Conservation (phyloP, 169 alveolate species). For the Hammondia hammondi region DNA sequence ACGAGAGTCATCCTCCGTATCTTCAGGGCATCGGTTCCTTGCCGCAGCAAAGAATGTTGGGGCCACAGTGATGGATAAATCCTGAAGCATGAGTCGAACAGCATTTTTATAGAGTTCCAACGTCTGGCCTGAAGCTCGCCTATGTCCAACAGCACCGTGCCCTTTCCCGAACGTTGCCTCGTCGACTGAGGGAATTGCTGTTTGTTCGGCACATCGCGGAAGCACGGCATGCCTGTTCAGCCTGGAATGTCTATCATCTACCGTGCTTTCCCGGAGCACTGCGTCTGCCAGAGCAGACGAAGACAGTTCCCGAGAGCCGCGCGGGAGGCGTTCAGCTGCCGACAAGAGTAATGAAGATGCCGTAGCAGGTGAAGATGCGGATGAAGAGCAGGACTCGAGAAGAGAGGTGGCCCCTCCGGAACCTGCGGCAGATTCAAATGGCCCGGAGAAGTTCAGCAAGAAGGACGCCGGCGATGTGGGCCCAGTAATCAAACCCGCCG, state of each 20-base stretch:
- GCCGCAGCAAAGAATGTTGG: neutral
- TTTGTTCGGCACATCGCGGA: neutral
- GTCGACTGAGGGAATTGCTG: neutral
- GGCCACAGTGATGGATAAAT: neutral
- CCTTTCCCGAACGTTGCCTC: neutral
- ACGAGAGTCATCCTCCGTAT: neutral
- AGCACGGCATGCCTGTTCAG: neutral
- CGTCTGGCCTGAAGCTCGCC: neutral
- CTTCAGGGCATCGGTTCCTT: neutral
- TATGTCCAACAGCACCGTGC: neutral
- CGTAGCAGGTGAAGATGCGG: neutral
- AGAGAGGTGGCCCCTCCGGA: conserved; percentile 54
- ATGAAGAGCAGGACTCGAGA: conserved; percentile 45
- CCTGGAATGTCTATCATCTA: neutral
- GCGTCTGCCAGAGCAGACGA: neutral
- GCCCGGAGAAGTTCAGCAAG: conserved; percentile 26
- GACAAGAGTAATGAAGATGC: neutral
- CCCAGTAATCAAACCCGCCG: conserved; percentile 23
- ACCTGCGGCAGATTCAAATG: neutral
- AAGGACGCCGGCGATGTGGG: conserved; percentile 1
- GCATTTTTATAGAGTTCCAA: neutral
- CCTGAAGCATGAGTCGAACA: conserved; percentile 13
- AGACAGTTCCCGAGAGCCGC: neutral
- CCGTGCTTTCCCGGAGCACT: neutral
- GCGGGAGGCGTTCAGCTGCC: neutral